These are phyloP conservation scores for Spathaspora arborariae DNA, from an alignment of 805 yeast genomes.

Conservation along the genomic window DNA sequence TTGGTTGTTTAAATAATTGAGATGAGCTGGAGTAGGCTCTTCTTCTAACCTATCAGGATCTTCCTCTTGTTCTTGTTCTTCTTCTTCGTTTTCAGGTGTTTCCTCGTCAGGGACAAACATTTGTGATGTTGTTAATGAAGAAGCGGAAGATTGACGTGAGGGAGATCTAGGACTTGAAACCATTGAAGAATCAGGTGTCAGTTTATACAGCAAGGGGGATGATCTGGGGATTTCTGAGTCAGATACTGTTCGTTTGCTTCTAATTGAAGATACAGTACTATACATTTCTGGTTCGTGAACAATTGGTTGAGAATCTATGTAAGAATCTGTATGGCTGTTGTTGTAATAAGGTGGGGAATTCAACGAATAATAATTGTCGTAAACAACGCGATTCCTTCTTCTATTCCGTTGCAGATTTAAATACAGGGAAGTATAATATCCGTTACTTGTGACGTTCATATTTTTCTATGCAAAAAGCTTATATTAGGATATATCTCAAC, in stretches of 20 bases:
- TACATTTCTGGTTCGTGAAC: neutral
- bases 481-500: too few relatives aligned
- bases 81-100: neutral
- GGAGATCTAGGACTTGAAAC: neutral
- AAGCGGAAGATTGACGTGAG: neutral
- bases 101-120: neutral
- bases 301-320: neutral
- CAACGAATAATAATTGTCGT: neutral
- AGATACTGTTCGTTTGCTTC: too few relatives aligned
- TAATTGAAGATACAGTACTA: neutral
- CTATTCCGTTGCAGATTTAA: conserved; percentile 18
- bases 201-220: too few relatives aligned
- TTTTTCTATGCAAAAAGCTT: neutral
- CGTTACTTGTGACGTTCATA: conserved; percentile 41
- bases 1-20: conserved; percentile 19
- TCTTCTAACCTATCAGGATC: conserved; percentile 22
- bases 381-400: neutral
- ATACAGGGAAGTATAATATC: conserved; percentile 37
- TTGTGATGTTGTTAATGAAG: neutral
- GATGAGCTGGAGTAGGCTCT: conserved; percentile 39
- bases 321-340: neutral
- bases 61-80: neutral
- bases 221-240: too few relatives aligned
- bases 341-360: neutral
- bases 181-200: too few relatives aligned